These are phyloP conservation scores for Toxicodendron radicans DNA, from an alignment of 345 rosid genomes.

Conservation along the genomic window DNA sequence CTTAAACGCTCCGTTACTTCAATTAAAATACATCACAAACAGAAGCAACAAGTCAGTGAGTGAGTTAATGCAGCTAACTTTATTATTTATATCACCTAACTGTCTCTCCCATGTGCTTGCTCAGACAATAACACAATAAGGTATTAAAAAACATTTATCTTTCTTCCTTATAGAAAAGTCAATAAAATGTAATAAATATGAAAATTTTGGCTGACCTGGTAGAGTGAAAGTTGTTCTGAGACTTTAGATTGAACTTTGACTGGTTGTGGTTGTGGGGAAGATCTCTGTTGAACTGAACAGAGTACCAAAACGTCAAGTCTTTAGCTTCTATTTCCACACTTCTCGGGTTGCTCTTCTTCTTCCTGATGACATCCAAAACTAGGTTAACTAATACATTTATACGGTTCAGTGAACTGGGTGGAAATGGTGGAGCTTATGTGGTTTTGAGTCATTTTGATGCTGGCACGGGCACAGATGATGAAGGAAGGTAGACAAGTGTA, in stretches of 20 bases:
- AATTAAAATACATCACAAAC: no score
- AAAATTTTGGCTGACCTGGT: conserved; percentile 25
- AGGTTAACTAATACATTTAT: no score
- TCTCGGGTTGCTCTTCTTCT: conserved; percentile 43
- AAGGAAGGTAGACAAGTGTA: conserved; percentile 1
- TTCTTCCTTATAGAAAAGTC: no score
- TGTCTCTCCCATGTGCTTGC: no score
- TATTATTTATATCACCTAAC: no score
- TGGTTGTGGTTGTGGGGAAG: conserved; percentile 21
- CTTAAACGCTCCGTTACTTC: conserved; percentile 33
- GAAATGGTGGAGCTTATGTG: no score
- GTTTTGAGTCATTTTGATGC: not conserved
- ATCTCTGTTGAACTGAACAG: conserved; percentile 50
- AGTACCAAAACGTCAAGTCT: conserved; percentile 51
- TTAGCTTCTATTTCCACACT: conserved; percentile 44
- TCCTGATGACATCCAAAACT: conserved; percentile 30
- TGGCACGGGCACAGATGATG: not conserved
- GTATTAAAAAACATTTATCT: no score
- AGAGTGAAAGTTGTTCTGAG: conserved; percentile 27
- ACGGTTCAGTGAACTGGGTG: no score
- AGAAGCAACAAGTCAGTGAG: not conserved
- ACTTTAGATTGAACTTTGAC: conserved; percentile 37
- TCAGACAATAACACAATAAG: no score
- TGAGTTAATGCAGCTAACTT: not conserved
- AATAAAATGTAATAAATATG: no score